phyloP scores from a whole-genome alignment of 495 filamentous ascomycete species.

The Aspergillus leporis region DNA sequence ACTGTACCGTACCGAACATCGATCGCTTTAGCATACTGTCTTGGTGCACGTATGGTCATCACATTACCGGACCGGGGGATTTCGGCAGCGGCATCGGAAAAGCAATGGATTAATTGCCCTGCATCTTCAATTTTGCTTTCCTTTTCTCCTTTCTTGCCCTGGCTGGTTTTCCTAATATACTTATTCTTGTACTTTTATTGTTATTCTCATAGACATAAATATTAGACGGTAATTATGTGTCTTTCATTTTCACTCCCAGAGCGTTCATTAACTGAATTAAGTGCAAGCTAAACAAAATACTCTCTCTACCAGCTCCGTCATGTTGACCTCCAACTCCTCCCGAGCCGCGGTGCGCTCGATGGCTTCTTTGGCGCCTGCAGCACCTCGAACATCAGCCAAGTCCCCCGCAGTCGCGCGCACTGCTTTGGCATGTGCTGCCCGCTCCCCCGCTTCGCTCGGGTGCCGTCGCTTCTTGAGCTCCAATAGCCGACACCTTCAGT shows the following conservation, averaged over 20 bases:
- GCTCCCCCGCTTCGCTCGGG: conserved; percentile 29
- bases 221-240: background rate
- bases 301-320: conserved; percentile 17
- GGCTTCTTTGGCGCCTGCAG: conserved; percentile 42
- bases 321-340: conserved; percentile 29
- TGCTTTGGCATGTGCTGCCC: conserved; percentile 30
- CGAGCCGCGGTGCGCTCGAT: conserved; percentile 50
- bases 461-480: conserved; percentile 37
- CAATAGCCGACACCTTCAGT: conserved; percentile 36
- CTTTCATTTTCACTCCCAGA: background rate
- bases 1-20: conserved; percentile 28
- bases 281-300: conserved; percentile 9
- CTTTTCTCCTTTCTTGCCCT: conserved; percentile 4
- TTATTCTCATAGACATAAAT: background rate
- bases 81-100: conserved; percentile 38
- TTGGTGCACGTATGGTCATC: conserved; percentile 20
- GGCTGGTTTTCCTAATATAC: background rate
- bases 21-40: background rate
- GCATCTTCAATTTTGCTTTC: conserved; percentile 2
- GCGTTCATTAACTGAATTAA: conserved; percentile 1
- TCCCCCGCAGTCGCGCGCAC: conserved; percentile 40
- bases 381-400: conserved; percentile 18
- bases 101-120: background rate
- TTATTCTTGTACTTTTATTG: conserved; percentile 1
- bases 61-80: conserved; percentile 43